phyloP scores from a whole-genome alignment of 192 early-diverging fungal genomes.

The Oehlia diaphana region DNA sequence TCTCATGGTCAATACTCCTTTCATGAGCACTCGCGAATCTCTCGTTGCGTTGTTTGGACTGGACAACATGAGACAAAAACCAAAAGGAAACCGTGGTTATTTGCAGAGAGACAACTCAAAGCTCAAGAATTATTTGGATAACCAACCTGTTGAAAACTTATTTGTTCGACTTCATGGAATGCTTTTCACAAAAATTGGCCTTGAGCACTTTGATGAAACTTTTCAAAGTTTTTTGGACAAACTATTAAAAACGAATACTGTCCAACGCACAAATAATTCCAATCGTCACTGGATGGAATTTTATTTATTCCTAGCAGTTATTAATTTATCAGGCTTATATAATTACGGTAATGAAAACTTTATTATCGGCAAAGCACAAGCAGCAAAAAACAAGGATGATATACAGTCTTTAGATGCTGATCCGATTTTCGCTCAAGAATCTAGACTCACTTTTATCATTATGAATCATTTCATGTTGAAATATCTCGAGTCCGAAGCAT shows the following conservation, averaged over 20 bases:
- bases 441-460: slow-evolving; percentile 36
- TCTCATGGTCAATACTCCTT: slow-evolving; percentile 52
- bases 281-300: slow-evolving; percentile 37
- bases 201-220: slow-evolving; percentile 50
- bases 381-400: slow-evolving; percentile 18
- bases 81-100: slow-evolving; percentile 30
- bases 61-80: slow-evolving; percentile 38
- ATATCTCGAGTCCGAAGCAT: slow-evolving; percentile 29
- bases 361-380: slow-evolving; percentile 34
- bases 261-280: not conserved
- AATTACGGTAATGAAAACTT: slow-evolving; percentile 44
- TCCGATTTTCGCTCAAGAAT: slow-evolving; percentile 35
- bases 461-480: slow-evolving; percentile 44
- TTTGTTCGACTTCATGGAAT: slow-evolving; percentile 55
- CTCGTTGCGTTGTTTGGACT: slow-evolving; percentile 51
- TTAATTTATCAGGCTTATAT: slow-evolving; percentile 50
- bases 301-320: slow-evolving; percentile 49
- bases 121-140: not conserved
- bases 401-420: slow-evolving; percentile 21
- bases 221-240: slow-evolving; percentile 33
- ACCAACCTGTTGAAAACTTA: slow-evolving; percentile 33
- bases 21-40: slow-evolving; percentile 53
- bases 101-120: slow-evolving; percentile 22
- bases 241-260: slow-evolving; percentile 20
- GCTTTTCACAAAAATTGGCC: slow-evolving; percentile 60